Base-by-base conservation (phyloP, 116 monocot genomes). In the Cymodocea nodosa region DNA sequence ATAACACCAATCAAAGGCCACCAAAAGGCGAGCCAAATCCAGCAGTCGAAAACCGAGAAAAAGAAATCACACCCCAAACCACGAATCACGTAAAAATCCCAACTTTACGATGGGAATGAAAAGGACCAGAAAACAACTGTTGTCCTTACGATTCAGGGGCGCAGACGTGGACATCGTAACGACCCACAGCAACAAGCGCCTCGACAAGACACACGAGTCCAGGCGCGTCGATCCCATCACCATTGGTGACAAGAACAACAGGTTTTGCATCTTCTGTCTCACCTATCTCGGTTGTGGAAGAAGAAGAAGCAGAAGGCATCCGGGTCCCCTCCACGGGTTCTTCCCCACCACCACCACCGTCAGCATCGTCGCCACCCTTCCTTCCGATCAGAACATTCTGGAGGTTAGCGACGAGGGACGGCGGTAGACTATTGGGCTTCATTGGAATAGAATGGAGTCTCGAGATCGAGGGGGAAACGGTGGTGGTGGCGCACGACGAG, bases 71-170 rank as follows among this genome's bases (percentile, higher is more conserved):
- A 44, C 35, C 35, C 4, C 54, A 55, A 70, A 60, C 23, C 19
- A 22, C 19, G n/a, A 64, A 18, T 20, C 0, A 9, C 20, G 17
- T 14, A 62, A 50, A 50, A 50, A 49, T 2, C 49, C 56, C 14
- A 63, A 36, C 22, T 39, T 48, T 35, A 51, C 40, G 36, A 37
- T 16, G 4, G 68, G 24, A 53, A 6, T 23, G 3, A 59, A 14
- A 68, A 44, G 3, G 5, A 1, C 44, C 44, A 44, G 44, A 44
- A 44, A 13, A 14, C 60, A 24, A 9, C 40, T 35, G 55, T 7
- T 59, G 36, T 11, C 13, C 78, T 67, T 60, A 83, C 87, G 81
- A 80, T 73, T 83, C 83, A 22, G 89, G 89, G 13, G 82, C 85
- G 50, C 89, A 89, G 56, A 85, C 89, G 52, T 78, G 68, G 39